Percentiles rank a stretch among this genome's conserved stretches.
Evolutionary conservation across 768 basidiomycete genomes (phyloP).

Genomic region (Suillus placidus): DNA sequence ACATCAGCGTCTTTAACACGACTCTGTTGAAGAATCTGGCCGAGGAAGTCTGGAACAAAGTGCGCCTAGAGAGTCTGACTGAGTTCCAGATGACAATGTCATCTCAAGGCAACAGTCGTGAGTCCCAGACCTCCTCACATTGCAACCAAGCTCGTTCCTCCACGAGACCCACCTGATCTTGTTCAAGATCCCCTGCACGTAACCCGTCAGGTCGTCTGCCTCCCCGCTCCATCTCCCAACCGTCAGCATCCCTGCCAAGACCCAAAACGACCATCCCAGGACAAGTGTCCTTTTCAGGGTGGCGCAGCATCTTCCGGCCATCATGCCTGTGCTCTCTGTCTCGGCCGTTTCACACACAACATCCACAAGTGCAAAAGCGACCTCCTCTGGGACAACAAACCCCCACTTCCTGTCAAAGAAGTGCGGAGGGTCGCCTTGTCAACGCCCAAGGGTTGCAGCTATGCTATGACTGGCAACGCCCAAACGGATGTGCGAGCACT

Average conservation of each 20-base stretch:
- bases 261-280: not conserved
- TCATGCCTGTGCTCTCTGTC: not conserved
- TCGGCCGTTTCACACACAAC: not conserved
- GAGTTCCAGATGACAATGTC: too few relatives aligned
- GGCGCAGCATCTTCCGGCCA: not conserved
- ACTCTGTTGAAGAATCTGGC: too few relatives aligned
- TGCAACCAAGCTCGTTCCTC: too few relatives aligned
- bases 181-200: too few relatives aligned
- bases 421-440: not conserved
- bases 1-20: too few relatives aligned
- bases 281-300: not conserved
- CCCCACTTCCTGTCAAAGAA: rapidly evolving
- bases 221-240: rapidly evolving
- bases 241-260: rapidly evolving
- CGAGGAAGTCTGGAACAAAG: too few relatives aligned
- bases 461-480: not conserved
- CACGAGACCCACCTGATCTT: too few relatives aligned
- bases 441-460: not conserved
- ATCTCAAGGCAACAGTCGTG: too few relatives aligned
- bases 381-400: not conserved
- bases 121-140: too few relatives aligned
- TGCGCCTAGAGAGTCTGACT: too few relatives aligned
- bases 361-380: too few relatives aligned
- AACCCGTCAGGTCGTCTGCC: too few relatives aligned
- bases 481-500: not conserved